Evolutionary conservation across 331 rosid species (phyloP), one percentile per base, ranked within the genome.

Genomic region (Quercus tomentella): DNA sequence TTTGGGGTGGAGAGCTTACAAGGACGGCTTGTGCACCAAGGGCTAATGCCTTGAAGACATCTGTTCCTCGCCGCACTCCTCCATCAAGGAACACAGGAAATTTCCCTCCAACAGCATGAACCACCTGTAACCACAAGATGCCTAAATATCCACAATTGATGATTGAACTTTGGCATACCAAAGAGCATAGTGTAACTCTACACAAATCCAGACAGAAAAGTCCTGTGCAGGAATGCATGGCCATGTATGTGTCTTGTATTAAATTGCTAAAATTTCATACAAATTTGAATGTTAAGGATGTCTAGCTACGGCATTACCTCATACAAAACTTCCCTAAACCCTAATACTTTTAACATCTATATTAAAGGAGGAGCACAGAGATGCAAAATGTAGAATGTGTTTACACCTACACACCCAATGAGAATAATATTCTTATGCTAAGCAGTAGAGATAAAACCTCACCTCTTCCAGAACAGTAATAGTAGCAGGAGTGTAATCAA

Each of bases 21-120:
- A 88, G 92, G 54, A 90, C 89, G 17, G 94, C 91, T 51, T 88
- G 83, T 62, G 91, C 92, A 28, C 96, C 96, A 5, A 91, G 89
- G 80, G 96, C 96, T 80, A 91, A 65, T 10, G 93, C 91, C 87
- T 91, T 91, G 60, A 89, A 89, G 33, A 91, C 83, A 76, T 91
- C 93, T 15, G 91, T 89, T 77, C 93, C 96, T 79, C 93, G 88
- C 70, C 90, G 81, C 33, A 89, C 84, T 74, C 96, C 96, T 22
- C 92, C 91, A 41, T 89, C 92, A 10, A 91, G 45, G 33, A 91
- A 87, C 26, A 91, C 85, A 4, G 92, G 93, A 74, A 86, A 70
- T 82, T 58, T 85, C 8, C 93, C 88, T 76, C 77, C 83, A n/a
- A 89, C 91, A 75, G 87, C 91, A 62, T 79, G 82, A 70, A 87